Evolutionary conservation across 2,329 filamentous ascomycete genomes (phyloP).

Genomic region (Mollisiaceae sp.): DNA sequence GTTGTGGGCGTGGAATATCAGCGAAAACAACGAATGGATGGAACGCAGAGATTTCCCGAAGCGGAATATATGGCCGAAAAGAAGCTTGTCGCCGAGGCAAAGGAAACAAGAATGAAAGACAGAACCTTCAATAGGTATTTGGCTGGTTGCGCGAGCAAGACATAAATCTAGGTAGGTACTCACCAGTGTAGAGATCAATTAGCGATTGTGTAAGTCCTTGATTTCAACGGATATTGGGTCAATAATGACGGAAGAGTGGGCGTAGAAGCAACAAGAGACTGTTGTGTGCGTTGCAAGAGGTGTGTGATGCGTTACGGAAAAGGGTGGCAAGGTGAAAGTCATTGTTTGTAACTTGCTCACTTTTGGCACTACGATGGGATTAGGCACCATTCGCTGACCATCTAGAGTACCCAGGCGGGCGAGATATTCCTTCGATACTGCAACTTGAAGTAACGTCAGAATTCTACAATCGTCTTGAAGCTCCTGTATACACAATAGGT

Average conservation of each 20-base stretch:
- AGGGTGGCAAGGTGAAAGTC: not conserved
- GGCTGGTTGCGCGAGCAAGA: not conserved
- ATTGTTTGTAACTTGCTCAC: not conserved
- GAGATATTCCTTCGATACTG: not conserved
- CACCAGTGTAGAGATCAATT: not conserved
- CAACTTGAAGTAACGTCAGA: not conserved
- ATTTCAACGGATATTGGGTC: not conserved
- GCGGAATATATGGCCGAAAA: too few species aligned
- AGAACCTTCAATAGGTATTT: too few species aligned
- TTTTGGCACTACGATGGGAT: not conserved
- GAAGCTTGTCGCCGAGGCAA: too few species aligned
- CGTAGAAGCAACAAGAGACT: not conserved
- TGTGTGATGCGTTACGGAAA: not conserved
- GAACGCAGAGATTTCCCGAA: too few species aligned
- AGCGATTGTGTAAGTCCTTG: not conserved
- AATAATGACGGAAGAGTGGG: not conserved
- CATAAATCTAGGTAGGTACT: not conserved
- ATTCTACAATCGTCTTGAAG: not conserved
- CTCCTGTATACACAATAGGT: not conserved
- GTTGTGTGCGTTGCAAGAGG: not conserved
- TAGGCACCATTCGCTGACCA: not conserved
- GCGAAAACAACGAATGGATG: too few species aligned
- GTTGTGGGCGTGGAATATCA: not conserved
- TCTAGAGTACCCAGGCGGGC: not conserved
- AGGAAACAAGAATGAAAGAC: too few species aligned